Percentiles rank a stretch among this genome's conserved stretches.
Evolutionary conservation across 495 filamentous ascomycete species (phyloP).

Genomic region (Choiromyces venosus): DNA sequence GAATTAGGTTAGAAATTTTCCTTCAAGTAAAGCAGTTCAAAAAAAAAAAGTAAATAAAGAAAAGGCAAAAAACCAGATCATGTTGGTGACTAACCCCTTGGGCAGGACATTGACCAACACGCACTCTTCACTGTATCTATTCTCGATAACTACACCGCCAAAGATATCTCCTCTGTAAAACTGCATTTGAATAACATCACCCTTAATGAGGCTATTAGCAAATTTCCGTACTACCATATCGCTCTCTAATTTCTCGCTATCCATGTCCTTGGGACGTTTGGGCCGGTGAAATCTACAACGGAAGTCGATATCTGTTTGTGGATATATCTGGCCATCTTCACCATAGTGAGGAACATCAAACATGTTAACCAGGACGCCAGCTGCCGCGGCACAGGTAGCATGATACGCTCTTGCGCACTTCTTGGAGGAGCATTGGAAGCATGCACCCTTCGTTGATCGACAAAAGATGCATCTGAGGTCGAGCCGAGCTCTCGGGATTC

Average conservation of each 20-base stretch:
- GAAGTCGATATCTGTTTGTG: constrained; percentile 80
- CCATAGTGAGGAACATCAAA: constrained; percentile 78
- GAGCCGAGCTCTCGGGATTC: constrained; percentile 77
- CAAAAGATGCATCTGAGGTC: constrained; percentile 94
- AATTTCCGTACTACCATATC: constrained; percentile 63
- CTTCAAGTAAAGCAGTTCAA: constrained; percentile 9
- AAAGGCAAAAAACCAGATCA: not conserved
- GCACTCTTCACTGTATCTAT: constrained; percentile 66
- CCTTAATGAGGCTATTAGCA: constrained; percentile 60
- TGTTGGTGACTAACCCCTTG: constrained; percentile 61
- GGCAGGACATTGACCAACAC: constrained; percentile 80
- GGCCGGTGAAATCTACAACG: constrained; percentile 89
- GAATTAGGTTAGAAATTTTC: constrained; percentile 40
- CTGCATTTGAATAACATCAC: constrained; percentile 83
- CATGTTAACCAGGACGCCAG: constrained; percentile 85
- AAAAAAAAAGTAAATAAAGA: constrained; percentile 25
- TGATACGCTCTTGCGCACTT: constrained; percentile 94
- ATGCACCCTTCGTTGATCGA: constrained; percentile 83
- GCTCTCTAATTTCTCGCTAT: constrained; percentile 62
- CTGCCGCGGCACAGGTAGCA: constrained; percentile 84
- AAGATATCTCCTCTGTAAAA: constrained; percentile 79
- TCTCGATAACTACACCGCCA: constrained; percentile 82
- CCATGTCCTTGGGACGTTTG: constrained; percentile 68
- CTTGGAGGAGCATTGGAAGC: constrained; percentile 93
- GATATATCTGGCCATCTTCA: constrained; percentile 87